Percentiles rank a stretch among this genome's conserved stretches.
phyloP scores from a whole-genome alignment of 352 stramenopile genomes.

The Globisporangium spiculum region DNA sequence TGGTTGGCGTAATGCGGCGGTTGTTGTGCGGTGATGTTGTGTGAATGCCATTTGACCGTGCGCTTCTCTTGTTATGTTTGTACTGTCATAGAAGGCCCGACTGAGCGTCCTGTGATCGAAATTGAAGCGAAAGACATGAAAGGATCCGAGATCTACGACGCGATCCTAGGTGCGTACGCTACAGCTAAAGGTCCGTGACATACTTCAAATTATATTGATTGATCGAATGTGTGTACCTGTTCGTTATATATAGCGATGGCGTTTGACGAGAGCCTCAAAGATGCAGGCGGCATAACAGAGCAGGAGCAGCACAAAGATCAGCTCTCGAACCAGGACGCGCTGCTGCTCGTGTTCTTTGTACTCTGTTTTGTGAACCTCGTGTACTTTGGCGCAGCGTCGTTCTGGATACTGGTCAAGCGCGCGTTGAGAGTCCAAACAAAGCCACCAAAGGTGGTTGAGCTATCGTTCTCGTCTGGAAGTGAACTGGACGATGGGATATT shows the following conservation, averaged over 20 bases:
- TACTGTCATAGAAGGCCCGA: slow-evolving; percentile 34
- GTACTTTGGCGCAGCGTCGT: slow-evolving; percentile 23
- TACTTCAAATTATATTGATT: background rate
- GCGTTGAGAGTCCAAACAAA: background rate
- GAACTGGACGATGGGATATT: background rate
- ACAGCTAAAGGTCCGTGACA: background rate
- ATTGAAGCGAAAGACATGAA: slow-evolving; percentile 50
- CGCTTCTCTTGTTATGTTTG: background rate
- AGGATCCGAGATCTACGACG: slow-evolving; percentile 46
- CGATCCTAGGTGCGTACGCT: slow-evolving; percentile 31
- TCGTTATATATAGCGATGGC: slow-evolving; percentile 8
- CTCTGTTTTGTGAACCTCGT: slow-evolving; percentile 30
- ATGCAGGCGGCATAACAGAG: slow-evolving; percentile 19
- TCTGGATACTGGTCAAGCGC: slow-evolving; percentile 26
- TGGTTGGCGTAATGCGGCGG: background rate
- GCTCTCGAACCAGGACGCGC: slow-evolving; percentile 42
- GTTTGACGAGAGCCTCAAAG: slow-evolving; percentile 14
- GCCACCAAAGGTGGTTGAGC: background rate
- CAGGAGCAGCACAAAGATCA: slow-evolving; percentile 31
- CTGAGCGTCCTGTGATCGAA: slow-evolving; percentile 40
- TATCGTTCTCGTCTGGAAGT: background rate
- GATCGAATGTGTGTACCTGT: slow-evolving; percentile 1
- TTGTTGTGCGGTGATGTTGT: background rate
- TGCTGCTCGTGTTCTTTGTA: slow-evolving; percentile 38
- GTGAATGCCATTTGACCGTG: slow-evolving; percentile 14